Base-by-base conservation (phyloP, 768 basidiomycete species). In the Lepiota brunneoincarnata region DNA sequence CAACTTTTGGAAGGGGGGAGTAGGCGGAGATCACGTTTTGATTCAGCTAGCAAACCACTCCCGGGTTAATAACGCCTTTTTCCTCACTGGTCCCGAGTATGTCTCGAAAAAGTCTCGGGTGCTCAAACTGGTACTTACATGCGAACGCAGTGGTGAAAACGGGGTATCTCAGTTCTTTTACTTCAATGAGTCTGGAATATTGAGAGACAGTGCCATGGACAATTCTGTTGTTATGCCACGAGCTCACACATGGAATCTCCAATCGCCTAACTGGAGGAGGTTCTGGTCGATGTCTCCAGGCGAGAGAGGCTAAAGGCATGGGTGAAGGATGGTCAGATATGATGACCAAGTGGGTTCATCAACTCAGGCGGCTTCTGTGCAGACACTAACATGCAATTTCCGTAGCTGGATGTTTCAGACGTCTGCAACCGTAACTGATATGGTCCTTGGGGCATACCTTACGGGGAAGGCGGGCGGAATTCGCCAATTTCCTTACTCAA, bases 271-370 rank as follows among this genome's bases (percentile, higher is more conserved):
- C 80, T 23, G 81, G 81, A 35, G 80, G 81, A 37, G 79, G 75
- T 17, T 80, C 77, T 40, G 79, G 77, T 48, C 75, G 80, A 26
- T 87, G 85, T 68, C 72, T 87, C 52, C 80, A 83, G 58, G 80
- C 76, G 7, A 73, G 74, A 18, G 85, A 86, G 63, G 74, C 83
- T 23, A 81, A 82, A 31, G 84, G 86, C 17, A 78, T 86, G 74
- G 84, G 83, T 49, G 84, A 87, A 70, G 83, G 83, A 24, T 72
- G 73, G 72, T 82, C 80, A 65, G 81, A 82, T 54, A 79, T 80
- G 53, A 67, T 74, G 72, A 74, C 74, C 42, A 66, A 72, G 75
- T 58, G 26, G 17, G 57, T 49, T 4, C 17, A 9, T 6, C 68
- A 69, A 42, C 74, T 45, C 38, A 23, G 42, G 24, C 24, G 21